Percentiles rank a stretch among this genome's conserved stretches.
These are phyloP conservation scores for Seiridium cupressi DNA, from an alignment of 2,329 filamentous ascomycete genomes.

Conservation along the genomic window DNA sequence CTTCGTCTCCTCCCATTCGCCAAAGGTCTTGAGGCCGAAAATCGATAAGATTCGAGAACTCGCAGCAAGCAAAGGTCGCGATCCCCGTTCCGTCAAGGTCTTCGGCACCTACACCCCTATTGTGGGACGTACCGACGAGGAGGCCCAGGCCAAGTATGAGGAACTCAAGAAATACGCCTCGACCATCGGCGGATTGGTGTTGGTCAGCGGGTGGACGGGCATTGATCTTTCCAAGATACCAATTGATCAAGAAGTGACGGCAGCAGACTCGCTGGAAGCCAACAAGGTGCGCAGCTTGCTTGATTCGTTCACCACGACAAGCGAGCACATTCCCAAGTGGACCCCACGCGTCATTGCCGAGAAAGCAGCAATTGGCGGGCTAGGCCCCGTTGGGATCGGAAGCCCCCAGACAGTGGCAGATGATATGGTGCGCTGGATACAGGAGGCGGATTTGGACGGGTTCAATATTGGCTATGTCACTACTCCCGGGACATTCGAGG, in stretches of 20 bases:
- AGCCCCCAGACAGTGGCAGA: constrained; percentile 24
- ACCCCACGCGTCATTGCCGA: constrained; percentile 42
- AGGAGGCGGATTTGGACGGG: constrained; percentile 24
- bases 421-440: constrained; percentile 24
- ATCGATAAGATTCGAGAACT: constrained; percentile 50
- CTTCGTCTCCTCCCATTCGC: constrained; percentile 54
- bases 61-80: constrained; percentile 48
- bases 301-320: constrained; percentile 46
- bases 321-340: constrained; percentile 40
- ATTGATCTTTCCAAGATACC: constrained; percentile 58
- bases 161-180: constrained; percentile 51
- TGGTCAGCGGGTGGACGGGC: constrained; percentile 58
- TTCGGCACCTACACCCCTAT: constrained; percentile 50
- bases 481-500: constrained; percentile 25
- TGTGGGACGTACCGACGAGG: constrained; percentile 47
- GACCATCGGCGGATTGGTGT: constrained; percentile 50
- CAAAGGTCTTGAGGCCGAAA: constrained; percentile 45
- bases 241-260: constrained; percentile 55
- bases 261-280: constrained; percentile 52
- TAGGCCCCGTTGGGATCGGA: constrained; percentile 21
- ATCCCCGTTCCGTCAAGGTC: constrained; percentile 56
- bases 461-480: constrained; percentile 27
- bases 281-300: constrained; percentile 48
- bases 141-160: constrained; percentile 50
- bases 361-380: constrained; percentile 36